Evolutionary conservation across 2,329 filamentous ascomycete species (phyloP).

Genomic region (Albifimbria verrucaria): DNA sequence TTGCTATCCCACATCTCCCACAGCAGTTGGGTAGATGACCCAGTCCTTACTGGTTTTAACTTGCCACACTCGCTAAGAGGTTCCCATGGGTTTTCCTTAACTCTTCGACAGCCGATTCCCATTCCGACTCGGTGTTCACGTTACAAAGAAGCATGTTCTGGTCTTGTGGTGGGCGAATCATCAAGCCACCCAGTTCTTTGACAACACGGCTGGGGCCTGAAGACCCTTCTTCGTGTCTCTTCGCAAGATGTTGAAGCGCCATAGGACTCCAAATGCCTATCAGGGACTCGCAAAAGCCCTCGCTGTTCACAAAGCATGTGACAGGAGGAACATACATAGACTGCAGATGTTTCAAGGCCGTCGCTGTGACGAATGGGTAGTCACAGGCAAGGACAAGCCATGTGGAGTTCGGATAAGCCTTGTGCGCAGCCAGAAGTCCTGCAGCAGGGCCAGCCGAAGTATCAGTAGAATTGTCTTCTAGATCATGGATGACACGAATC

Average conservation of each 20-base stretch:
- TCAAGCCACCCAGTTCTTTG: not conserved
- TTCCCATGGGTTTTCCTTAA: not conserved
- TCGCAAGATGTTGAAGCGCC: not conserved
- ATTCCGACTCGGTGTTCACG: not conserved
- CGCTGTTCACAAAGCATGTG: not conserved
- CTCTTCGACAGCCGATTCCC: not conserved
- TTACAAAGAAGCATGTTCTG: not conserved
- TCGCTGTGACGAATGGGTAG: not conserved
- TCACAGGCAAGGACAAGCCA: constrained; percentile 3
- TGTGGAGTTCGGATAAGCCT: not conserved
- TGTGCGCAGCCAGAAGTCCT: not conserved
- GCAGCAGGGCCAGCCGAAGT: not conserved
- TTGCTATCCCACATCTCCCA: not conserved
- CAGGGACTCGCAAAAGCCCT: constrained; percentile 1
- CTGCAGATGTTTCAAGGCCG: not conserved
- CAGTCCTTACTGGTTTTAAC: not conserved
- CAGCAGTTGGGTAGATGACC: not conserved
- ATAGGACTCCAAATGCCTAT: not conserved
- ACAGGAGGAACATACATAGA: not conserved
- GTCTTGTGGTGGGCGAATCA: not conserved
- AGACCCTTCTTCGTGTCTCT: not conserved
- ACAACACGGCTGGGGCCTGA: not conserved
- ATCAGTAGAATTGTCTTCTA: not conserved
- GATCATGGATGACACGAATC: not conserved
- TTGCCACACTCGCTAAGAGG: not conserved